These are phyloP conservation scores for Flaveria linearis DNA, from an alignment of 129 eudicot species.

Conservation along the genomic window DNA sequence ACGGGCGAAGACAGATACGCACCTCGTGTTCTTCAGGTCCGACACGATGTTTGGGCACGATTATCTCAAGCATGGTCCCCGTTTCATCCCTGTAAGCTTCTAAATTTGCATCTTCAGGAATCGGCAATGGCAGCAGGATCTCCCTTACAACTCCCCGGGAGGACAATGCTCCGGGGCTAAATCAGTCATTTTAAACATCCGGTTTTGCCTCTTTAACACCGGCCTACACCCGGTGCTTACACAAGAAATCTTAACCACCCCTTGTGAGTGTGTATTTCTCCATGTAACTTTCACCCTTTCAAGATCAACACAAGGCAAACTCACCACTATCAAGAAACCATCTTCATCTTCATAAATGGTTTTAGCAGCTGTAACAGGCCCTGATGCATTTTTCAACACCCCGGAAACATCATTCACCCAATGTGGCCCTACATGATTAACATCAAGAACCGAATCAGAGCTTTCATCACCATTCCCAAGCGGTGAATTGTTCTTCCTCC, in stretches of 20 bases:
- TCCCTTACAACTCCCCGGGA: constrained; percentile 72
- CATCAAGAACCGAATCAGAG: constrained; percentile 43
- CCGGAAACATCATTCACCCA: constrained; percentile 69
- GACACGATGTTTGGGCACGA: constrained; percentile 78
- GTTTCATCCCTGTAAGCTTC: constrained; percentile 77
- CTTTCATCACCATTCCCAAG: constrained; percentile 59
- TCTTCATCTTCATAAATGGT: constrained; percentile 79
- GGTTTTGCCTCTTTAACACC: constrained; percentile 47
- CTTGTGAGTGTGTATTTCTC: constrained; percentile 72
- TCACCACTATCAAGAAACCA: constrained; percentile 68
- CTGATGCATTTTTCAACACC: constrained; percentile 54
- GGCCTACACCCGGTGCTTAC: constrained; percentile 68
- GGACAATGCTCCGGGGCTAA: constrained; percentile 73
- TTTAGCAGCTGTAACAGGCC: constrained; percentile 76
- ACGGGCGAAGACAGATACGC: constrained; percentile 64
- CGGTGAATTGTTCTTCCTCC: constrained; percentile 48
- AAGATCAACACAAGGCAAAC: constrained; percentile 75
- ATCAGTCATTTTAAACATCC: constrained; percentile 65
- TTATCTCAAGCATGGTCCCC: constrained; percentile 71
- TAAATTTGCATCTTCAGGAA: constrained; percentile 79
- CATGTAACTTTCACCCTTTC: constrained; percentile 73
- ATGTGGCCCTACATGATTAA: constrained; percentile 48
- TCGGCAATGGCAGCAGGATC: constrained; percentile 57
- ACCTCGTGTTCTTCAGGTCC: constrained; percentile 92
- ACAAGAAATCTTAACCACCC: constrained; percentile 67